Base-by-base conservation (phyloP, 140 eudicot genomes). In the Flaveria floridana region DNA sequence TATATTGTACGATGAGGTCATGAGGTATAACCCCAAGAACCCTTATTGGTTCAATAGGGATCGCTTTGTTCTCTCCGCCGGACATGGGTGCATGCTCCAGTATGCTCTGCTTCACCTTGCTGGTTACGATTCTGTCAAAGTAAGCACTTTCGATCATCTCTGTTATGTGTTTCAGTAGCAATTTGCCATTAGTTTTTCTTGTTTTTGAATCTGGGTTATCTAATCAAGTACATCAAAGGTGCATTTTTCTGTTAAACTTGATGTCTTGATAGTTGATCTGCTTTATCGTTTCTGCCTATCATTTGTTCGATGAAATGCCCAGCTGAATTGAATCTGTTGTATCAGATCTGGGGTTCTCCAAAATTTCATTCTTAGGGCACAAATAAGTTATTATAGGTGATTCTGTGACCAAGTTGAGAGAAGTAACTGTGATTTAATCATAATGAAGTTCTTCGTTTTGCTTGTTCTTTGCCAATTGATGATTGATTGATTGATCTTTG, bases 61-160 rank as follows among this genome's bases (percentile, higher is more conserved):
- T 79, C 91, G 97, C 50, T 92, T 92, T 59, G 97, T 92, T 65
- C 75, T 92, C 25, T 92, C 97, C 68, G 97, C 97, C 64, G 97
- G 97, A 3, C 97, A 92, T 79, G 97, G 97, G 13, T 89, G 96
- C 64, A 92, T 92, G 96, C 85, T 92, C 11, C 97, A 92, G 89
- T 92, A 92, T 80, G 97, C 97, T 73, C 81, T 92, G 70, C 88
- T 92, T 67, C 97, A 92, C 42, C 83, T 89, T 41, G 97, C 97
- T 76, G 97, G 97, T 2, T 92, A 92, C 75, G 97, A 92, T 52
- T 56, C 86, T 48, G 97, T 92, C 65, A 9, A 2, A 83, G 97
- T 92, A 37, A 47, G 80, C 61, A 23, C 2, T 55, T 52, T 58
- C 51, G 41, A 25, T 70, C 73, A 52, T 78, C 23, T 51, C 20